Conservation (phyloP, 352 stramenopile species). For the Pythium brachiatum region DNA sequence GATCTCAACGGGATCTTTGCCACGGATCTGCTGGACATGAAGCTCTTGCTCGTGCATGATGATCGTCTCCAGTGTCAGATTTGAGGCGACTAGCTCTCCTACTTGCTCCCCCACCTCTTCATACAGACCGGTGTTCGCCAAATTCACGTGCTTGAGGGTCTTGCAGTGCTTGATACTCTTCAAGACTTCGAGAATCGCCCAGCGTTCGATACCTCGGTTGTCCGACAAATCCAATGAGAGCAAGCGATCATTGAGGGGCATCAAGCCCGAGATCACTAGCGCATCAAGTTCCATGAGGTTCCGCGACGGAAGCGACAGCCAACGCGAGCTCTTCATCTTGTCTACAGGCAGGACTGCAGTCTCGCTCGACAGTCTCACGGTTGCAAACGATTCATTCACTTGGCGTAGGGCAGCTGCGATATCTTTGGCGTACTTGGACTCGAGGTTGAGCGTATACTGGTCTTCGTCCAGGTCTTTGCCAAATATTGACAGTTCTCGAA, state of each 20-base stretch:
- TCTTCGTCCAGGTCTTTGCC: constrained; percentile 54
- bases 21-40: constrained; percentile 52
- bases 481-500: constrained; percentile 47
- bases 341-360: constrained; percentile 48
- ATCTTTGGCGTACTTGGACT: constrained; percentile 45
- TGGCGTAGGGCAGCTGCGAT: constrained; percentile 48
- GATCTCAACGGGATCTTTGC: constrained; percentile 30
- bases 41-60: constrained; percentile 48
- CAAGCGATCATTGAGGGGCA: constrained; percentile 52
- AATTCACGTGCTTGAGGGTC: constrained; percentile 49
- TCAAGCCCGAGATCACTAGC: constrained; percentile 52
- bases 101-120: constrained; percentile 57
- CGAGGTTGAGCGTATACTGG: constrained; percentile 50
- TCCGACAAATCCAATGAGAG: constrained; percentile 64
- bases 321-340: constrained; percentile 64
- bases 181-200: constrained; percentile 53
- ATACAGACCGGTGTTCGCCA: constrained; percentile 58
- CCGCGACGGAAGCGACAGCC: constrained; percentile 38
- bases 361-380: constrained; percentile 39
- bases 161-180: constrained; percentile 47
- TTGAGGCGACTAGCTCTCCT: constrained; percentile 51
- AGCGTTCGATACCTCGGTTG: constrained; percentile 49
- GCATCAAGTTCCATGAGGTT: constrained; percentile 59
- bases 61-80: constrained; percentile 59
- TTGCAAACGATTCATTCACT: constrained; percentile 50